These are phyloP conservation scores for Zygosaccharomyces rouxii DNA, from an alignment of 805 yeast species.

Conservation along the genomic window DNA sequence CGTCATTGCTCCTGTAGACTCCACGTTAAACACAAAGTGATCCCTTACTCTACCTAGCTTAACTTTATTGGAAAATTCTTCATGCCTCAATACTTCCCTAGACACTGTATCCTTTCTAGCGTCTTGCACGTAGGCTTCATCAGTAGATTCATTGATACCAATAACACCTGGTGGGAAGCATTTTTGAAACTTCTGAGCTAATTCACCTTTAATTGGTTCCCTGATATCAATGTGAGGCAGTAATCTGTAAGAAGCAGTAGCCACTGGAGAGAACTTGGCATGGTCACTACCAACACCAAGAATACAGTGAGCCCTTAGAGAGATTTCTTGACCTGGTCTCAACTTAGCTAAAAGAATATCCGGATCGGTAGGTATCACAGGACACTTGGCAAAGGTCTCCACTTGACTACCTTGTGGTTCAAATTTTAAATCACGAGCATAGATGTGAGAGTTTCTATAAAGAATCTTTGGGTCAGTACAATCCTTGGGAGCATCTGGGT, in stretches of 20 bases:
- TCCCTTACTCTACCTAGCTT: slow-evolving; percentile 87
- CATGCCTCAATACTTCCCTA: slow-evolving; percentile 91
- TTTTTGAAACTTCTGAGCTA: slow-evolving; percentile 73
- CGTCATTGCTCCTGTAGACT: slow-evolving; percentile 93
- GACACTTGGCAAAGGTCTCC: slow-evolving; percentile 59
- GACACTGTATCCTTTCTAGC: slow-evolving; percentile 95
- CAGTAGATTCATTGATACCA: slow-evolving; percentile 54
- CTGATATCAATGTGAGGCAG: slow-evolving; percentile 80
- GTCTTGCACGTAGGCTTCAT: slow-evolving; percentile 77
- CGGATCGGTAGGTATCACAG: slow-evolving; percentile 79
- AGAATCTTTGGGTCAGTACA: slow-evolving; percentile 78
- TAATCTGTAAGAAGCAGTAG: slow-evolving; percentile 93
- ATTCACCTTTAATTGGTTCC: slow-evolving; percentile 68
- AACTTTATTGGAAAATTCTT: slow-evolving; percentile 83
- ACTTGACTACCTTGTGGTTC: slow-evolving; percentile 88
- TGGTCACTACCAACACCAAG: slow-evolving; percentile 93
- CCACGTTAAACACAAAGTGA: slow-evolving; percentile 92
- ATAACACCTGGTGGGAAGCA: slow-evolving; percentile 95
- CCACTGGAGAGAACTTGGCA: slow-evolving; percentile 95
- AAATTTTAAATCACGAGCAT: slow-evolving; percentile 83
- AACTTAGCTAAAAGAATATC: slow-evolving; percentile 86
- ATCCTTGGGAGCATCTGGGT: slow-evolving; percentile 74
- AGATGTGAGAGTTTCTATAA: slow-evolving; percentile 79
- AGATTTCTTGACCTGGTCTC: slow-evolving; percentile 95
- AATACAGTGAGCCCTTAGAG: slow-evolving; percentile 83